Evolutionary conservation across 164 flowering plant genomes (phyloP).

Genomic region (Umbellularia californica): DNA sequence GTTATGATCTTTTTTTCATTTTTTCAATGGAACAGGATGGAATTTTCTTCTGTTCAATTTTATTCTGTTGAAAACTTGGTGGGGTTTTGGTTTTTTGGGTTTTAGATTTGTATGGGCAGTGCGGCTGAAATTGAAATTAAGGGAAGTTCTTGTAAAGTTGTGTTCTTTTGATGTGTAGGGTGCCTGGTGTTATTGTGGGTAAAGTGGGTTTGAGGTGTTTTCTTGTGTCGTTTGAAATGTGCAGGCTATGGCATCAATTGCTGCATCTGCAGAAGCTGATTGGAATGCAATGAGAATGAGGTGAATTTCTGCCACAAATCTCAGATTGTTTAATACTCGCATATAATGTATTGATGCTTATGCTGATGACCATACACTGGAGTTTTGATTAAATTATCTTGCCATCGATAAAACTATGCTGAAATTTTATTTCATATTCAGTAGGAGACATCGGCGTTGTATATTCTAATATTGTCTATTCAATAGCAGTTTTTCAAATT

Average conservation of each 20-base stretch:
- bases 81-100: background rate
- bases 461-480: background rate
- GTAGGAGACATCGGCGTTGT: background rate
- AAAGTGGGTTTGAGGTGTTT: background rate
- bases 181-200: background rate
- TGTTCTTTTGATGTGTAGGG: background rate
- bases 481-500: background rate
- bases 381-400: no score
- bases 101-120: background rate
- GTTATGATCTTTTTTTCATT: background rate
- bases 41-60: background rate
- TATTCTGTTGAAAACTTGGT: background rate
- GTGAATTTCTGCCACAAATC: slow-evolving; percentile 24
- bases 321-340: background rate
- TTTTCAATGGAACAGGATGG: background rate
- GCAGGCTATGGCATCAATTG: slow-evolving; percentile 98
- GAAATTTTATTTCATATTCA: background rate
- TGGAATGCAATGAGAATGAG: slow-evolving; percentile 77
- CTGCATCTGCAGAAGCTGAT: slow-evolving; percentile 86
- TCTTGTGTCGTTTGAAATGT: background rate
- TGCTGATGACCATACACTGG: background rate
- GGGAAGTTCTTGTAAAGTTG: background rate
- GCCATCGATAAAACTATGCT: background rate
- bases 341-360: background rate
- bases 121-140: background rate